Conservation (phyloP, 176 grass and related monocot genomes). For the Rhynchospora tenuis region DNA sequence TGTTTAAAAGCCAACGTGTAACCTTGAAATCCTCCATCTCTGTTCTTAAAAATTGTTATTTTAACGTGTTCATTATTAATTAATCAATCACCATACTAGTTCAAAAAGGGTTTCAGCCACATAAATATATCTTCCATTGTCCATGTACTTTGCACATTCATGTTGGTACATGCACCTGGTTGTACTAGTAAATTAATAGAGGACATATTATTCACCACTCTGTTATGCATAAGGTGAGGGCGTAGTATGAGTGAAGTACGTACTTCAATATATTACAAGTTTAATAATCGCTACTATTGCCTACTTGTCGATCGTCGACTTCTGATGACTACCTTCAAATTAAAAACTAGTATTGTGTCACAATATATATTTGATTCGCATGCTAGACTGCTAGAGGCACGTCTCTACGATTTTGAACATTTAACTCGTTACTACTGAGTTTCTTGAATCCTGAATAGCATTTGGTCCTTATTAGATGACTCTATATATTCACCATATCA, state of each 20-base stretch:
- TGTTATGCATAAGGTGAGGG: not conserved
- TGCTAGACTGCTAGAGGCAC: not conserved
- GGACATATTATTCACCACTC: not conserved
- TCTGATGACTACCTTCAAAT: too few relatives aligned
- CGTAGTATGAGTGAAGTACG: not conserved
- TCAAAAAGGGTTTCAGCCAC: not conserved
- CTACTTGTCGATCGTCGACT: too few relatives aligned
- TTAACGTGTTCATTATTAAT: not conserved
- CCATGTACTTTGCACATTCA: not conserved
- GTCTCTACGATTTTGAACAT: not conserved
- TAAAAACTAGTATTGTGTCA: too few relatives aligned
- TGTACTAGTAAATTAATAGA: not conserved
- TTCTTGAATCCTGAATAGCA: not conserved
- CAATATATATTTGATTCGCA: not conserved
- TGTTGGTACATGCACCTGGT: not conserved
- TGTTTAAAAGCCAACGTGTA: not conserved
- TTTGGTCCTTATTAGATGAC: not conserved
- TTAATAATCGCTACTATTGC: too few relatives aligned
- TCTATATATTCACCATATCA: not conserved
- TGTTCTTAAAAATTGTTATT: not conserved
- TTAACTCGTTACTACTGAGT: not conserved
- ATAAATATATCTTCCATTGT: not conserved
- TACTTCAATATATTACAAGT: too few relatives aligned
- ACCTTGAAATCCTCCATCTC: not conserved
- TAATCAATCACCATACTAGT: not conserved